Conservation (phyloP, 1,284 basidiomycete species). For the Nidula niveotomentosa region DNA sequence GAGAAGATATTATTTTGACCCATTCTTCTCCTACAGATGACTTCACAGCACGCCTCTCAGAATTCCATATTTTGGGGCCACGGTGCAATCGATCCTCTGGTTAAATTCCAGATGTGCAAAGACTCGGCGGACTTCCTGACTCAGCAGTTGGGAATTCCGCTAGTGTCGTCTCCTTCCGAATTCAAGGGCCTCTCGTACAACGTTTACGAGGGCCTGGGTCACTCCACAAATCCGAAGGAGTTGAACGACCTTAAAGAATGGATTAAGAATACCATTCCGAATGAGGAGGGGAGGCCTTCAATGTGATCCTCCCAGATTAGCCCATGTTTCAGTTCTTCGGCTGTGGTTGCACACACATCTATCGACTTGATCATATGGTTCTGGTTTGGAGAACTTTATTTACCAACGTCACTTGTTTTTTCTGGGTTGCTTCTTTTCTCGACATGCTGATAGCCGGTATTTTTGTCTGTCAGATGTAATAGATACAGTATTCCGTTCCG, state of each 20-base stretch:
- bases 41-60: constrained; percentile 50
- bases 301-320: neutral
- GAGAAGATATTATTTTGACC: constrained; percentile 5
- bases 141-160: constrained; percentile 44
- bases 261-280: constrained; percentile 53
- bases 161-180: constrained; percentile 21
- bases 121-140: constrained; percentile 57
- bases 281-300: neutral
- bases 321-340: no score
- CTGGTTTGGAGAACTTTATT: no score
- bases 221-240: constrained; percentile 63
- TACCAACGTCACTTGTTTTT: no score
- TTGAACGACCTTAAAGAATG: constrained; percentile 64
- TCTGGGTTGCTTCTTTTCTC: neutral
- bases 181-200: constrained; percentile 59
- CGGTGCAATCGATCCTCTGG: constrained; percentile 76
- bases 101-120: constrained; percentile 49
- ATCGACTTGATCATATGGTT: no score
- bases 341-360: no score
- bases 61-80: constrained; percentile 90
- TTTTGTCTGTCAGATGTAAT: neutral
- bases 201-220: constrained; percentile 59
- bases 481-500: neutral
- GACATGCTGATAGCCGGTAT: neutral
- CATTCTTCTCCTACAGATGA: constrained; percentile 43